Evolutionary conservation across 2,329 filamentous ascomycete genomes (phyloP).

Genomic region (Sclerotinia spermophila): DNA sequence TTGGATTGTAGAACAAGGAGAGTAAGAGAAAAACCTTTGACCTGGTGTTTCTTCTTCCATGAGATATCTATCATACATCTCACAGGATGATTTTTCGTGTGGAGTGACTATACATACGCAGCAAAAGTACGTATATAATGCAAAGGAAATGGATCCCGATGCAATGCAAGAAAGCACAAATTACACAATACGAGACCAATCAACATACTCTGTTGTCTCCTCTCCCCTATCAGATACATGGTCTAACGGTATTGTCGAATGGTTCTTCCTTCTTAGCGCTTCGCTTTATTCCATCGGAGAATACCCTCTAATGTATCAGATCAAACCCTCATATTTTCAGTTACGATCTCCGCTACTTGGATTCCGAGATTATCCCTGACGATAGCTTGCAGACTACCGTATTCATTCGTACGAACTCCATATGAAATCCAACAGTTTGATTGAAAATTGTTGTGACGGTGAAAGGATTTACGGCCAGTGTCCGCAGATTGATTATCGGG

Average conservation of each 20-base stretch:
- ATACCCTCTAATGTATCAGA: neutral
- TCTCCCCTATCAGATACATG: neutral
- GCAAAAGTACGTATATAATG: neutral
- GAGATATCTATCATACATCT: neutral
- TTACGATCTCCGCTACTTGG: neutral
- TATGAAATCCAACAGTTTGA: neutral
- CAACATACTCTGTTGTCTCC: neutral
- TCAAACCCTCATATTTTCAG: neutral
- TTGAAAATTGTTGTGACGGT: neutral
- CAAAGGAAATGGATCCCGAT: neutral
- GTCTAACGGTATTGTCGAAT: neutral
- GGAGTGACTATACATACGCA: neutral
- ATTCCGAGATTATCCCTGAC: neutral
- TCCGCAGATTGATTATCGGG: neutral
- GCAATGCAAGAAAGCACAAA: neutral
- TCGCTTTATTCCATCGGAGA: constrained; percentile 10
- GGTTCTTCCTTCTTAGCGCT: neutral
- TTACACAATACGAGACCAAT: constrained; percentile 1
- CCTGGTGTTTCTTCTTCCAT: neutral
- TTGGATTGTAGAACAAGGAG: neutral
- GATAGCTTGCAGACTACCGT: neutral
- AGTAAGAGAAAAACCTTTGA: neutral
- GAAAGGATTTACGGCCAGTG: neutral
- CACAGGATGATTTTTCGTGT: neutral
- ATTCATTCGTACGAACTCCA: neutral